Base-by-base conservation (phyloP, 2,329 filamentous ascomycete genomes). In the Harringtonia lauricola region DNA sequence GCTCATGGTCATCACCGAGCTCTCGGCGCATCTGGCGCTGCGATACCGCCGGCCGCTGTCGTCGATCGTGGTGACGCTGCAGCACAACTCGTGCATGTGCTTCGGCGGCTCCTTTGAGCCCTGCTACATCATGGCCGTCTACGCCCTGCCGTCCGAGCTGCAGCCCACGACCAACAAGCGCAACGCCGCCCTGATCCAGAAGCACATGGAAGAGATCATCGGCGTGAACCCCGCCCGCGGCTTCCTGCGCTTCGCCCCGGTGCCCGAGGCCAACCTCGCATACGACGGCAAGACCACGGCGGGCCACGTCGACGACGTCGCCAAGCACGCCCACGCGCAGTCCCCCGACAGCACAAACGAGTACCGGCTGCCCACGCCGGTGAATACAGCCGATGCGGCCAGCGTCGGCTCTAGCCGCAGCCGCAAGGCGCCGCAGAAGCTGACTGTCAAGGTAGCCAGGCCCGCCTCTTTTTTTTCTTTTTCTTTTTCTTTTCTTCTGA, bases 131-230 rank as follows among this genome's bases (percentile, higher is more conserved):
- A 68, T 94, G 55, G 82, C 77, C 29, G 74, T 95, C 47, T 81
- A 74, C 30, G 80, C 86, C 1, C 68, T 92, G 10, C 71, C 83
- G 1, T 70, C 70, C 12, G 73, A 86, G 50, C 65, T 92, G 45
- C 79, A 81, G 48, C 76, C 84, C 0, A 74, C 79, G 4, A 86
- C 78, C 42, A 95, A 95, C 64, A 83, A 84, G 58, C 78, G 86
- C 49, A 92, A 90, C 59, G 79, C 86, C 1, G 71, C 73, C n/a
- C 64, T 94, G 17, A 74, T 94, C 4, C 85, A 92, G 57, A 70
- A 68, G n/a, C 81, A 84, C 58, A 73, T 95, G 60, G 70, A 79
- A 14, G 81, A 86, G 21, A 70, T 79, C 1, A 67, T 94, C 0
- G 74, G 76, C 2, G 84, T 94, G 3, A 55, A 69, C 0, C 61